These are phyloP conservation scores for Cymodocea nodosa DNA, from an alignment of 116 monocot species.

Conservation along the genomic window DNA sequence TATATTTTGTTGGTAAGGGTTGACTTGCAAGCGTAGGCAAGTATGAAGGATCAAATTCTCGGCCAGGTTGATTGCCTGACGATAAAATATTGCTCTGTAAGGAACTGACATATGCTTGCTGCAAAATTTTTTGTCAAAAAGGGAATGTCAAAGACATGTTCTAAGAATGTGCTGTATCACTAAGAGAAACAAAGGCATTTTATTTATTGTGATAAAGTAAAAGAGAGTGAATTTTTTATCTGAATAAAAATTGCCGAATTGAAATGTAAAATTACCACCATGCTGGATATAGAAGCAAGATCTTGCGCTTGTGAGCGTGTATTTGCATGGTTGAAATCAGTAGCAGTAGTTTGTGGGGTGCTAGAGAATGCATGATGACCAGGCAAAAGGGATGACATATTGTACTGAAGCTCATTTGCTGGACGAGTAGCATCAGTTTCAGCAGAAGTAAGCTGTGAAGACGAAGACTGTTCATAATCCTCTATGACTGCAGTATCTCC, in stretches of 20 bases:
- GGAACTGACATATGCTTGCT: slow-evolving; percentile 60
- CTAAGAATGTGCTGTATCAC: too few relatives aligned
- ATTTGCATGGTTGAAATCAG: slow-evolving; percentile 29
- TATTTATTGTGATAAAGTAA: neutral
- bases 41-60: slow-evolving; percentile 53
- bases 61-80: slow-evolving; percentile 30
- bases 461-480: slow-evolving; percentile 49
- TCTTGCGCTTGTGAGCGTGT: slow-evolving; percentile 53
- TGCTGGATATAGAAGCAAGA: slow-evolving; percentile 58
- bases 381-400: slow-evolving; percentile 44
- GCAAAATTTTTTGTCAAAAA: slow-evolving; percentile 8
- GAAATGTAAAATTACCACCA: slow-evolving; percentile 45
- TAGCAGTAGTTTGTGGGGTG: slow-evolving; percentile 33
- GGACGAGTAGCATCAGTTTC: slow-evolving; percentile 35
- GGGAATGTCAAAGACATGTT: neutral
- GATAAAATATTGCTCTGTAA: slow-evolving; percentile 43
- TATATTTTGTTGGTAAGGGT: slow-evolving; percentile 58
- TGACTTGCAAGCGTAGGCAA: slow-evolving; percentile 43
- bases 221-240: neutral
- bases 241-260: neutral
- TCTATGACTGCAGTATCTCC: slow-evolving; percentile 20
- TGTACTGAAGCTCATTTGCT: slow-evolving; percentile 42
- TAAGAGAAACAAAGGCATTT: neutral
- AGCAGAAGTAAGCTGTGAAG: slow-evolving; percentile 38
- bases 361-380: slow-evolving; percentile 42